phyloP scores from a whole-genome alignment of 805 yeast species.

The Ogataea corticis region DNA sequence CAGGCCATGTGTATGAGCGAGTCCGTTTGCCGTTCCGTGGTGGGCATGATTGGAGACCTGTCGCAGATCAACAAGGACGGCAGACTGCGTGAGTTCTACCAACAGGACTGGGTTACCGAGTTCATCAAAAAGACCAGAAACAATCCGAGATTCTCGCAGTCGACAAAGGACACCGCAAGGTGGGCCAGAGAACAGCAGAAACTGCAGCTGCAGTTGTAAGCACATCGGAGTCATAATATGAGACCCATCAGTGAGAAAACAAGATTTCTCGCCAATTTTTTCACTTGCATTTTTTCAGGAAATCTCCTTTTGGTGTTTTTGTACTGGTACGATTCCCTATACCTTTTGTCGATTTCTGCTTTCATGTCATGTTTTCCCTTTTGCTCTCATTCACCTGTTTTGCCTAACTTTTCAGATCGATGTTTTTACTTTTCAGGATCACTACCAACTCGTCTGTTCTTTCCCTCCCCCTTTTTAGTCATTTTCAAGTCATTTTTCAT shows the following conservation, averaged over 20 bases:
- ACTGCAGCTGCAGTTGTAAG: conserved; percentile 21
- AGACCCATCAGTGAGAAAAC: too few relatives aligned
- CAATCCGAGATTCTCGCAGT: conserved; percentile 57
- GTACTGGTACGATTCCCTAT: background rate
- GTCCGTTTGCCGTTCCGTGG: conserved; percentile 75
- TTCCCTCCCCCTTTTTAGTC: conserved; percentile 2
- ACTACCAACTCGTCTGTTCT: background rate
- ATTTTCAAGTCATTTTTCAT: conserved; percentile 4
- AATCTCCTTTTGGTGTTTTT: conserved; percentile 3
- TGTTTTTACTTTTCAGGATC: conserved; percentile 5
- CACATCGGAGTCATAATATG: too few relatives aligned
- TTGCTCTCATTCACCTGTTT: conserved; percentile 3
- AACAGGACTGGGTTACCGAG: conserved; percentile 76
- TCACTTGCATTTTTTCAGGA: conserved; percentile 4
- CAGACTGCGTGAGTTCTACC: conserved; percentile 63
- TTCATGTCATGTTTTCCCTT: conserved; percentile 8
- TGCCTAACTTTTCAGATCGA: conserved; percentile 12
- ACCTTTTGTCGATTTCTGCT: conserved; percentile 3
- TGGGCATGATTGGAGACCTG: conserved; percentile 90
- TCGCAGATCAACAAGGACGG: conserved; percentile 85
- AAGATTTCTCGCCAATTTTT: too few relatives aligned
- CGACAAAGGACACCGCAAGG: conserved; percentile 87
- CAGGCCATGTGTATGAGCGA: conserved; percentile 62
- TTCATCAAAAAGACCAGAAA: conserved; percentile 73
- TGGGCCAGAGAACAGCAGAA: conserved; percentile 94